phyloP scores from a whole-genome alignment of 768 basidiomycete species.

The Mrakia hoshinonis region DNA sequence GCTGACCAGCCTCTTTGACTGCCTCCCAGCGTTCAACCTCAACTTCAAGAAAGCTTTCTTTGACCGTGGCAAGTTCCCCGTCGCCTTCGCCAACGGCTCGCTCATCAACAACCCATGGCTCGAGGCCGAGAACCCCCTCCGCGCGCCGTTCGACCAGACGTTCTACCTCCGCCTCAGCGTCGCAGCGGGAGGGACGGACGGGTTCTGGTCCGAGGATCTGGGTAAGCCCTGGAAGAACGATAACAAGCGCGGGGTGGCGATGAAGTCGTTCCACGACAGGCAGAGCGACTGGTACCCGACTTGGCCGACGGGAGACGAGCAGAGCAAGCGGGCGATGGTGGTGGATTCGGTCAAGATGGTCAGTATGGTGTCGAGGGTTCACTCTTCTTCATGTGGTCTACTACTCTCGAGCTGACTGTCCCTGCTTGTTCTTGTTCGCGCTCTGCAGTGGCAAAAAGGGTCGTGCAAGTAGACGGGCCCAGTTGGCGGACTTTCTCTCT shows the following conservation, averaged over 20 bases:
- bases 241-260: constrained; percentile 11
- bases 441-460: background rate
- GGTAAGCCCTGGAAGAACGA: constrained; percentile 24
- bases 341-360: constrained; percentile 26
- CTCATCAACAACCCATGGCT: constrained; percentile 21
- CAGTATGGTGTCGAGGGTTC: background rate
- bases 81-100: constrained; percentile 10
- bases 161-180: constrained; percentile 8
- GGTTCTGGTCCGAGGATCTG: constrained; percentile 8
- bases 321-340: background rate
- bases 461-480: background rate
- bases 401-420: background rate
- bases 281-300: constrained; percentile 9
- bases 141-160: constrained; percentile 19
- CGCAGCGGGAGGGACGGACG: background rate
- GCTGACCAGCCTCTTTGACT: background rate
- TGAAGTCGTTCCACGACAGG: background rate
- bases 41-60: constrained; percentile 14
- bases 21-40: background rate
- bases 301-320: background rate
- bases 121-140: background rate
- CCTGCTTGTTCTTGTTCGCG: background rate
- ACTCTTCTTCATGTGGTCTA: constrained; percentile 20
- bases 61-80: constrained; percentile 20
- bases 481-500: too few relatives aligned